Base-by-base conservation (phyloP, 768 basidiomycete species). In the Botryobasidium botryosum region DNA sequence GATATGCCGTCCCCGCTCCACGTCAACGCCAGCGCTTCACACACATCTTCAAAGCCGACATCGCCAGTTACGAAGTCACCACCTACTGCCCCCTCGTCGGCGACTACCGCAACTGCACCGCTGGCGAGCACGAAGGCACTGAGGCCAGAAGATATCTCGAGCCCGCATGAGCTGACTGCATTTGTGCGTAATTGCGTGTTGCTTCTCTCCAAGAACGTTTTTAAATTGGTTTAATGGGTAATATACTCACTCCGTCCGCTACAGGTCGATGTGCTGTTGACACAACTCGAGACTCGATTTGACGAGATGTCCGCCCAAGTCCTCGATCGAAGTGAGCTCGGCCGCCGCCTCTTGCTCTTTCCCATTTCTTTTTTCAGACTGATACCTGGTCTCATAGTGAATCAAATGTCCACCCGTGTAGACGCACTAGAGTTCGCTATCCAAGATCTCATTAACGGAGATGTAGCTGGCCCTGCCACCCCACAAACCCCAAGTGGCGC, bases 261-360 rank as follows among this genome's bases (percentile, higher is more conserved):
- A 15, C 52, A 91, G 88, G 86, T 92, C 10, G 90, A 94, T 62
- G 80, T 75, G 10, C 64, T 94, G 18, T 63, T 94, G 8, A 81
- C 85, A 52, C 81, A 90, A 54, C 68, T 94, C n/a, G 88, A 94
- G 55, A 54, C 71, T 39, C 84, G 84, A 51, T 92, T 94, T 55
- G 86, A 92, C 53, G 81, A 87, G 43, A 91, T 91, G 86, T 91
- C 87, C 26, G 68, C 68, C 17, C 82, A 91, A 58, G 84, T 94
- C 50, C 68, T 92, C 50, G 79, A 84, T 46, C 69, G 79, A 54
- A 85, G 82, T 86, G 56, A 53, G 79, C 32, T 26, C 29, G 44
- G 26, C 23, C 43, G 17, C 40, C 40, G 21, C 21, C 35, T 26
- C 13, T 31, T 23, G 31, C 13, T 32, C 15, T 18, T 69, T 39